phyloP scores from a whole-genome alignment of 768 basidiomycete genomes.

The Russula ochroleuca region DNA sequence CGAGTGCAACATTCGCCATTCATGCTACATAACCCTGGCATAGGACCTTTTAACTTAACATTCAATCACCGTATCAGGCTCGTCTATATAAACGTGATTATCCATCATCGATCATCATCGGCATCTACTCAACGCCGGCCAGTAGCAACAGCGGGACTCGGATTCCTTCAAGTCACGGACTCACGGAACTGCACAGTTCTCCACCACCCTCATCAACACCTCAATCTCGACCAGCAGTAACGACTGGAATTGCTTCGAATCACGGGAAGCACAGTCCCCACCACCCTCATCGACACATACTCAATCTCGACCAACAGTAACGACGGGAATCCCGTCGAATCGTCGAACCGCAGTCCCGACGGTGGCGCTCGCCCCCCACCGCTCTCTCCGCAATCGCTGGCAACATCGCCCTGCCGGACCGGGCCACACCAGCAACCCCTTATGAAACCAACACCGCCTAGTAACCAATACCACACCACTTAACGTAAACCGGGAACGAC shows the following conservation, averaged over 20 bases:
- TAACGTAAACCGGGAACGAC: background rate
- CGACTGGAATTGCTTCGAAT: background rate
- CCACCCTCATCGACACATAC: too few species aligned
- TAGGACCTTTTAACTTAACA: slow-evolving; percentile 1
- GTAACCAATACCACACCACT: background rate
- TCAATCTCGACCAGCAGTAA: background rate
- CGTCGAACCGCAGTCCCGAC: too few species aligned
- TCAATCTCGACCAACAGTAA: too few species aligned
- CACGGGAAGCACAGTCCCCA: background rate
- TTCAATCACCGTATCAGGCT: background rate
- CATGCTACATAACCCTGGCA: background rate
- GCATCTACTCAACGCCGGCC: background rate
- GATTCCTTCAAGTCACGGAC: background rate
- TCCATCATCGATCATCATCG: background rate
- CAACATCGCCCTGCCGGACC: background rate
- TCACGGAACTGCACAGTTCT: too few species aligned
- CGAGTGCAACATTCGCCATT: background rate
- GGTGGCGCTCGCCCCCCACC: too few species aligned
- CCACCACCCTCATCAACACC: background rate
- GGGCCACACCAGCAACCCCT: background rate
- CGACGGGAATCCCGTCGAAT: too few species aligned
- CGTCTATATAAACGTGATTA: background rate
- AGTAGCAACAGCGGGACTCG: background rate
- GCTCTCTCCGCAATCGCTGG: background rate
- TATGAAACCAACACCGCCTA: background rate